Base-by-base conservation (phyloP, 768 basidiomycete species). In the Mrakia hoshinonis region DNA sequence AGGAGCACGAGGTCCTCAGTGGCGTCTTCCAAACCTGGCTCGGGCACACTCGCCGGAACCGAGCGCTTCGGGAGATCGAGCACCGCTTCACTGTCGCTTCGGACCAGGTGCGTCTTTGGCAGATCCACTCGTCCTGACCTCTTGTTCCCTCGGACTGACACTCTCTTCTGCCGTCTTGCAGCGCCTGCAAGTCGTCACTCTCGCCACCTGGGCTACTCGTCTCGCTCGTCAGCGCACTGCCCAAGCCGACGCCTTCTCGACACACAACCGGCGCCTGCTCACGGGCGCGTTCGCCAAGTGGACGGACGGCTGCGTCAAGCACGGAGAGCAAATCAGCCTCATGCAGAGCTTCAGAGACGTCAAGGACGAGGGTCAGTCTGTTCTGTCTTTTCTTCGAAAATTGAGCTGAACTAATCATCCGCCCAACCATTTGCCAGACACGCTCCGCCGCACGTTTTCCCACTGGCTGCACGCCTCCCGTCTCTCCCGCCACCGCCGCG, bases 341-440 rank as follows among this genome's bases (percentile, higher is more conserved):
- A 85, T 92, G 84, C 87, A 90, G 76, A 91, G 89, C 76, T 89
- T 90, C 78, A 84, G 87, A 69, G 84, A 88, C 73, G 86, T 92
- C 55, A 90, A 89, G 78, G 84, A 84, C 54, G 89, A 91, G 83
- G 91, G 91, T 86, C 75, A 47, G 79, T 72, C 36, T 13, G 0
- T 85, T 3, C 13, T 18, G 3, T 46, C 52, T 13, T 55, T 18
- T 20, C 15, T 31, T 12, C 51, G 11, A 31, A 9, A 7, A 49
- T 26, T 12, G 2, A 22, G 34, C 36, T 9, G 24, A 13, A 10
- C 9, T 22, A n/a, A n/a, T n/a, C 29, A n/a, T 11, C 6, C 18
- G 4, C 34, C 9, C 29, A 24, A 22, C 11, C 60, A n/a, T 48
- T 52, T 24, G 18, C 51, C 46, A 26, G 31, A 36, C 29, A 46